Conservation (phyloP, 2,329 filamentous ascomycete species). For the Microcyclosporella mali region DNA sequence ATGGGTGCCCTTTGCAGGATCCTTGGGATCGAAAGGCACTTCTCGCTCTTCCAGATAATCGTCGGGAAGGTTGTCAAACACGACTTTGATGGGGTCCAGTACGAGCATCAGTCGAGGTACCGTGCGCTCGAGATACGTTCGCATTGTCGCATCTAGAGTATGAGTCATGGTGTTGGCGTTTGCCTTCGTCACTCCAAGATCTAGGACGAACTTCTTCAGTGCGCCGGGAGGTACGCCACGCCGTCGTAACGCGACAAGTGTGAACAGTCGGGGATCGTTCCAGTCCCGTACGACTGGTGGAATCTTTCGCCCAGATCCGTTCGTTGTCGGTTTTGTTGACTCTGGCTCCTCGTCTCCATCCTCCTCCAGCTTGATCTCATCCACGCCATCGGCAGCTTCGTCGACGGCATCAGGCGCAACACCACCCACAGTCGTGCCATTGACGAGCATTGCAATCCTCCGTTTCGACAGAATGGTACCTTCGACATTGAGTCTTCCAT, state of each 20-base stretch:
- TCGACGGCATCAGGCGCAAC: constrained; percentile 18
- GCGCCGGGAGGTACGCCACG: constrained; percentile 83
- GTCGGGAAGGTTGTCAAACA: constrained; percentile 72
- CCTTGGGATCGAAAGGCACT: constrained; percentile 76
- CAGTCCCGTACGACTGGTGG: constrained; percentile 66
- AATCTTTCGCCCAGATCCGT: constrained; percentile 28
- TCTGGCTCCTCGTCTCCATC: constrained; percentile 35
- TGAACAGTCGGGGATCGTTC: constrained; percentile 89
- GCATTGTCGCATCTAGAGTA: constrained; percentile 79
- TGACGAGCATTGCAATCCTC: constrained; percentile 72
- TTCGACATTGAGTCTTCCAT: constrained; percentile 68
- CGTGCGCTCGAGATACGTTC: constrained; percentile 78
- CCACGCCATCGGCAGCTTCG: constrained; percentile 27
- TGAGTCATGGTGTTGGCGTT: constrained; percentile 71
- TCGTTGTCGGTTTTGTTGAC: constrained; percentile 18
- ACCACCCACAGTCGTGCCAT: constrained; percentile 46
- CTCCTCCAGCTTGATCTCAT: constrained; percentile 38
- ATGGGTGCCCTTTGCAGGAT: constrained; percentile 59
- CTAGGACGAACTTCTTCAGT: constrained; percentile 82
- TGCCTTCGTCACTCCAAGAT: constrained; percentile 82
- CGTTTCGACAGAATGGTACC: constrained; percentile 86
- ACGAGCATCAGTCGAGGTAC: constrained; percentile 87
- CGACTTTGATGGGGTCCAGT: constrained; percentile 74
- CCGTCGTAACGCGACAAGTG: constrained; percentile 73
- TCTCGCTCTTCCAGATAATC: constrained; percentile 59